Evolutionary conservation across 2,329 filamentous ascomycete genomes (phyloP).

Genomic region (Akanthomyces dipterigenus): DNA sequence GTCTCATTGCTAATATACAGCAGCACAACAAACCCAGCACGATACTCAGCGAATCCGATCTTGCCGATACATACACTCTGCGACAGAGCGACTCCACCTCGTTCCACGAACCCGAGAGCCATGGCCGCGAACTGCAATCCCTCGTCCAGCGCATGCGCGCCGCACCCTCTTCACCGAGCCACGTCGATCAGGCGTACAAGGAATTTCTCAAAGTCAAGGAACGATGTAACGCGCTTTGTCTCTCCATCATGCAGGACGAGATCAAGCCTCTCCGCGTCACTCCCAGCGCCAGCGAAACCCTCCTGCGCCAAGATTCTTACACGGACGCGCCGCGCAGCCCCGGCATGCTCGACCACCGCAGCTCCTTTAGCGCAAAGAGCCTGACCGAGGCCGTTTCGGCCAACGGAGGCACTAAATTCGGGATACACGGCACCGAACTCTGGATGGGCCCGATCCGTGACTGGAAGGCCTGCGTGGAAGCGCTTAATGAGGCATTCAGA

Average conservation of each 20-base stretch:
- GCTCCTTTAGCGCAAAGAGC: constrained; percentile 32
- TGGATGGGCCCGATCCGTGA: constrained; percentile 35
- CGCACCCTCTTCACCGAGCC: constrained; percentile 25
- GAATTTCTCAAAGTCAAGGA: constrained; percentile 37
- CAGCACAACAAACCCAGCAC: neutral
- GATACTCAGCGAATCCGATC: constrained; percentile 1
- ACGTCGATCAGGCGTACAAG: constrained; percentile 38
- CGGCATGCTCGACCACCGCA: constrained; percentile 27
- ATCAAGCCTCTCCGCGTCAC: constrained; percentile 23
- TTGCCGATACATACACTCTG: neutral
- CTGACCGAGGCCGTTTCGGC: constrained; percentile 26
- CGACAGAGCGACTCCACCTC: constrained; percentile 19
- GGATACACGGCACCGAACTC: constrained; percentile 21
- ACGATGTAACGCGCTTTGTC: constrained; percentile 33
- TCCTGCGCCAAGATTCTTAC: constrained; percentile 22
- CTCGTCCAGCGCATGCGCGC: constrained; percentile 30
- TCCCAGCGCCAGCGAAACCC: constrained; percentile 19
- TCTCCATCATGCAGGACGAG: constrained; percentile 33
- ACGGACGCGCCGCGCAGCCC: constrained; percentile 27
- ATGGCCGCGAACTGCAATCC: constrained; percentile 28
- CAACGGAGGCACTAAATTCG: constrained; percentile 17
- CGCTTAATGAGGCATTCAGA: constrained; percentile 34
- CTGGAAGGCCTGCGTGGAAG: constrained; percentile 38
- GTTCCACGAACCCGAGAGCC: constrained; percentile 25
- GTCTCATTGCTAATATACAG: constrained; percentile 13